Conservation (phyloP, 225 moss, liverwort and hornwort genomes). For the Polytrichum commune region DNA sequence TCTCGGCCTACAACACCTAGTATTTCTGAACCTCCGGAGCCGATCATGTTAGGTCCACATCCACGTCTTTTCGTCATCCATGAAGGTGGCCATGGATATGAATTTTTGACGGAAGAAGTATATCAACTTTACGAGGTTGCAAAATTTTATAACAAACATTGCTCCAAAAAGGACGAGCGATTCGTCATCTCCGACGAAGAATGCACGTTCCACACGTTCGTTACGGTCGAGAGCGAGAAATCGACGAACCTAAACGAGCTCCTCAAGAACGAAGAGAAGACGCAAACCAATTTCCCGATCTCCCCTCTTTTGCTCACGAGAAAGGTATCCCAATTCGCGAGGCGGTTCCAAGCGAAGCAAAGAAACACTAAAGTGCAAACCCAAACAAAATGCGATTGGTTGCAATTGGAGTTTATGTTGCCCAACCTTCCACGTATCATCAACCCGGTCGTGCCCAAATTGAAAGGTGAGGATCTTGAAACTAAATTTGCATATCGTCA, state of each 20-base stretch:
- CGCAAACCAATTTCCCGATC: slow-evolving; percentile 35
- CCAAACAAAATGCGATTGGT: slow-evolving; percentile 79
- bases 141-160: slow-evolving; percentile 53
- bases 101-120: slow-evolving; percentile 58
- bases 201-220: slow-evolving; percentile 70
- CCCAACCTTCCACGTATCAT: slow-evolving; percentile 76
- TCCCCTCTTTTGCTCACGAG: slow-evolving; percentile 48
- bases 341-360: slow-evolving; percentile 43
- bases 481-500: slow-evolving; percentile 58
- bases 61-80: slow-evolving; percentile 87
- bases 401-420: slow-evolving; percentile 54
- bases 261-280: slow-evolving; percentile 31
- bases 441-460: slow-evolving; percentile 36
- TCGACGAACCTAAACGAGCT: slow-evolving; percentile 29
- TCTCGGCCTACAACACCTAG: slow-evolving; percentile 31
- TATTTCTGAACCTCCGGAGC: slow-evolving; percentile 20
- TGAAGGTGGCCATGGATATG: slow-evolving; percentile 86
- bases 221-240: slow-evolving; percentile 51
- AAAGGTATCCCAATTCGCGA: slow-evolving; percentile 56
- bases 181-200: slow-evolving; percentile 49
- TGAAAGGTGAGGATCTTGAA: slow-evolving; percentile 27
- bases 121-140: slow-evolving; percentile 47
- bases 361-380: slow-evolving; percentile 37
- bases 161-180: slow-evolving; percentile 44
- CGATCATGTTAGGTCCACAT: slow-evolving; percentile 52